Percentiles rank a stretch among this genome's conserved stretches.
phyloP scores from a whole-genome alignment of 2,329 filamentous ascomycete genomes.

The Aspergillus transmontanensis region DNA sequence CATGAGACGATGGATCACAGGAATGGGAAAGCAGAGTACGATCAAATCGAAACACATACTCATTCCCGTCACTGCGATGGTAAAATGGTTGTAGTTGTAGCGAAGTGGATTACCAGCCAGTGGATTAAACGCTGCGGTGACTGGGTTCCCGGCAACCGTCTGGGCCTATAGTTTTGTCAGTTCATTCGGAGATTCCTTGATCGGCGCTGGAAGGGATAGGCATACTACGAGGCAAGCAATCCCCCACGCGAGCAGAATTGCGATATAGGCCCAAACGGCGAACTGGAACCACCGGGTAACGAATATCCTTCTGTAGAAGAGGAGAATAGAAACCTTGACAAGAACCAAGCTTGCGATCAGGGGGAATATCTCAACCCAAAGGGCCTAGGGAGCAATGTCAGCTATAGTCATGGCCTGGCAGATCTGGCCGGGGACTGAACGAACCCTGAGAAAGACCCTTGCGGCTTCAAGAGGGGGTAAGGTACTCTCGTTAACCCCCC shows the following conservation, averaged over 20 bases:
- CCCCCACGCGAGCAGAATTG: background rate
- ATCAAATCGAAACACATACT: slow-evolving; percentile 6
- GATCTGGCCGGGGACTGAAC: too few relatives aligned
- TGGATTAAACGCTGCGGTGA: too few relatives aligned
- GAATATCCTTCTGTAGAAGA: background rate
- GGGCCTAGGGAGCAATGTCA: background rate
- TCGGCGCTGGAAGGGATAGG: background rate
- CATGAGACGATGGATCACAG: background rate
- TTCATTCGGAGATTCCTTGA: too few relatives aligned
- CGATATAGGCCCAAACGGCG: background rate
- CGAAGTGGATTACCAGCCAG: too few relatives aligned
- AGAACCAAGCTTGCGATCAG: slow-evolving; percentile 2
- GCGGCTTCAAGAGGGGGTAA: too few relatives aligned
- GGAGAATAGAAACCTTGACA: background rate
- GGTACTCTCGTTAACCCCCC: too few relatives aligned
- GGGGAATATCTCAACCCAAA: slow-evolving; percentile 6
- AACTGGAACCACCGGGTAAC: background rate
- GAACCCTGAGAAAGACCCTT: too few relatives aligned
- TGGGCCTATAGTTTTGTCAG: too few relatives aligned
- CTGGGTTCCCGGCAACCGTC: too few relatives aligned
- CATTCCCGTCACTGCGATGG: background rate
- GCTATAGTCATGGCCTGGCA: background rate
- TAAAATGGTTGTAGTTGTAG: too few relatives aligned
- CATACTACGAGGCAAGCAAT: background rate
- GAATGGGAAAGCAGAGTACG: slow-evolving; percentile 8